Evolutionary conservation across 129 eudicot species (phyloP), one percentile per base, ranked within the genome.

Genomic region (Calendula officinalis): DNA sequence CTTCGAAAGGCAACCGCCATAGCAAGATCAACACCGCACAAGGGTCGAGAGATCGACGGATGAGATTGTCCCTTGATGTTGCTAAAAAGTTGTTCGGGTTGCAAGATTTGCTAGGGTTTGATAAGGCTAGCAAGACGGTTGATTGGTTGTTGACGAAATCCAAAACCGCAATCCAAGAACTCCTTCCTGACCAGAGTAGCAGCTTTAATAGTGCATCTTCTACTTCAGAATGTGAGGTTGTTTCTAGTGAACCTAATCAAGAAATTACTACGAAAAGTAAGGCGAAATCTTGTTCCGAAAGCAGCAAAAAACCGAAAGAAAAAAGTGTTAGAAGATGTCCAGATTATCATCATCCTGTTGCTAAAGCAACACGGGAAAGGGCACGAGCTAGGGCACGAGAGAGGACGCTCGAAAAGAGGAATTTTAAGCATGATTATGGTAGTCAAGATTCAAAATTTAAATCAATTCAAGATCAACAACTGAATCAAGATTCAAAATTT

Each of bases 1-100:
- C 72, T 52, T 67, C 81, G 0, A 85, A 80, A 47, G 71, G 79
- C 71, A 94, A 89, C 55, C 66, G 98, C 6, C 98, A 91, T 80
- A 84, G 94, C 84, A 87, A 87, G 84, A 87, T 91, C 54, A 69
- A 73, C 75, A 91, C 98, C 0, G 94, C 96, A 33, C 85, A 72
- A 5, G 98, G 98, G 15, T 81, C 82, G 1, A 84, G 98, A 68
- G 96, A 91, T 74, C 68, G 98, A 67, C 74, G 98, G 56, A 87
- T 91, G 84, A 82, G 98, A 56, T 73, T 91, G 55, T 87, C 98
- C 5, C 86, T 82, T 37, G 94, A 80, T 8, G 84, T 91, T 44
- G 98, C 96, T 10, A 56, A 75, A 3, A 85, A 74, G 53, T 78
- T 87, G 50, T 91, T 91, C 47, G 78, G 79, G 12, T 58, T 91